Conservation (phyloP, 2,329 filamentous ascomycete species). For the Ampelomyces quisqualis region DNA sequence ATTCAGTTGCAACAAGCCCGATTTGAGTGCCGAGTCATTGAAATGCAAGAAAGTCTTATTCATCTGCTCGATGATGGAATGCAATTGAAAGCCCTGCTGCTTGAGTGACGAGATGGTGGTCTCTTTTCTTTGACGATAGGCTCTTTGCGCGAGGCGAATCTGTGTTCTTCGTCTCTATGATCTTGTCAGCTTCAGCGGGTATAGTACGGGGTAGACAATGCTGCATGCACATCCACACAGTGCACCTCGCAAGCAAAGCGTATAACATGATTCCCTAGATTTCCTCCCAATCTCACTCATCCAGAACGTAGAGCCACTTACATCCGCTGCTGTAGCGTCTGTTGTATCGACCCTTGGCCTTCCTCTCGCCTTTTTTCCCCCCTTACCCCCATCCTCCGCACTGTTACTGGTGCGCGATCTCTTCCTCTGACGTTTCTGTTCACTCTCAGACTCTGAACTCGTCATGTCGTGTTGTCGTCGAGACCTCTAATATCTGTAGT, state of each 20-base stretch:
- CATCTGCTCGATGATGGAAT: conserved; percentile 71
- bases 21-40: conserved; percentile 60
- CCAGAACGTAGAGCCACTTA: no score
- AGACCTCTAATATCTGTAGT: not conserved
- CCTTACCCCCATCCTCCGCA: conserved; percentile 28
- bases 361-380: conserved; percentile 62
- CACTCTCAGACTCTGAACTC: conserved; percentile 35
- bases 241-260: not conserved
- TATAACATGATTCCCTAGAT: no score
- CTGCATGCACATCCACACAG: no score
- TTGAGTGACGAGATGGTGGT: conserved; percentile 73
- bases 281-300: not conserved
- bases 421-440: conserved; percentile 32
- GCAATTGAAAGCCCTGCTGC: conserved; percentile 67
- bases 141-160: conserved; percentile 81
- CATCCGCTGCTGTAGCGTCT: conserved; percentile 76
- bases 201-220: no score
- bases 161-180: conserved; percentile 76
- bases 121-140: conserved; percentile 83
- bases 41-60: conserved; percentile 68
- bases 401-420: conserved; percentile 31
- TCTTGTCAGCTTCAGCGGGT: conserved; percentile 15
- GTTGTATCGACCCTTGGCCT: conserved; percentile 73
- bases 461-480: conserved; percentile 19
- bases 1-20: conserved; percentile 59